Evolutionary conservation across 306 rosid species (phyloP).

Genomic region (Prunus mira): DNA sequence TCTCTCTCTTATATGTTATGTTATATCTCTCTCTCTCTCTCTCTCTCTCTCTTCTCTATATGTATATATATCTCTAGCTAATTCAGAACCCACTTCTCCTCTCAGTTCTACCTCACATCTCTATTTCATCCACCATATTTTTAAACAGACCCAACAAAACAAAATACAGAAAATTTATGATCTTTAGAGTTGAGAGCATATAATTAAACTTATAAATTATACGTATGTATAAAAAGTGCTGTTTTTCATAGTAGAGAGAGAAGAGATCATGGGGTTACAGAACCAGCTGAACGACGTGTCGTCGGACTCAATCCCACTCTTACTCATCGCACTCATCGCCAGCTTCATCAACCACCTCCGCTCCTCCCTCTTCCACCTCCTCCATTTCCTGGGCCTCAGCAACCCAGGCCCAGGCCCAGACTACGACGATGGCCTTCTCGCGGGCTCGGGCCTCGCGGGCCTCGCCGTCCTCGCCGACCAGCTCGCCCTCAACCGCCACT

Average conservation of each 20-base stretch:
- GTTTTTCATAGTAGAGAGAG: not conserved
- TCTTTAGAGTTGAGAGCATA: not conserved
- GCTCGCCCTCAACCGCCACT: constrained; percentile 45
- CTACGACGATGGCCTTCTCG: not conserved
- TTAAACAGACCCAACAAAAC: not conserved
- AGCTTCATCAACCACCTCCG: constrained; percentile 56
- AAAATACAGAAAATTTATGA: too few relatives aligned
- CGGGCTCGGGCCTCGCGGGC: constrained; percentile 55
- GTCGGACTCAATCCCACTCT: constrained; percentile 75
- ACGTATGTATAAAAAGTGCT: not conserved
- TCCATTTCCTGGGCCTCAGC: constrained; percentile 46
- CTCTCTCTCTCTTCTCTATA: too few relatives aligned
- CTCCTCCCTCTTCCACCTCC: constrained; percentile 36
- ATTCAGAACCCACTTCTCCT: not conserved
- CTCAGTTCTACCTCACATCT: not conserved
- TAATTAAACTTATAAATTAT: not conserved
- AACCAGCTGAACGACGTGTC: constrained; percentile 77
- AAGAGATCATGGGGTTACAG: constrained; percentile 58
- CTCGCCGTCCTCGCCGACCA: constrained; percentile 70
- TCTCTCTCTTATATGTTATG: too few relatives aligned
- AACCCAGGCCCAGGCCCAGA: constrained; percentile 12
- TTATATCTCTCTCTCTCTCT: too few relatives aligned
- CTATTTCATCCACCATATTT: not conserved
- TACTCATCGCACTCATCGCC: constrained; percentile 58
- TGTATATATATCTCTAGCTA: not conserved